Evolutionary conservation across 176 grass and related monocot species (phyloP), one percentile per base, ranked within the genome.

Genomic region (Ensete glaucum): DNA sequence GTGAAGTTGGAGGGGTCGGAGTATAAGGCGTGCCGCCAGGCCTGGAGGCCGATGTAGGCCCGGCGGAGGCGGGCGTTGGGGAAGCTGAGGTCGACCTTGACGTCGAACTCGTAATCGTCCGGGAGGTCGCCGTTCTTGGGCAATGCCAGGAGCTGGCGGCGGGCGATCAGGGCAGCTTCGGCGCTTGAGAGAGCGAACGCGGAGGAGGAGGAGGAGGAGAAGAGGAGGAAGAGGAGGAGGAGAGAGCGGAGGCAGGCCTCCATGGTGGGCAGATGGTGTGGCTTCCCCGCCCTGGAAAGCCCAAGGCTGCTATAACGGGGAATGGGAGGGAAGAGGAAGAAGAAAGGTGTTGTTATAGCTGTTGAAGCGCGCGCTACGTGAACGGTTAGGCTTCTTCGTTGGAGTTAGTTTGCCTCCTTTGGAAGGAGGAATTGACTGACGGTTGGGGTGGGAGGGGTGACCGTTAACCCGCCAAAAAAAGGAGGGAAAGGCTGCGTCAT

Each of bases 41-140:
- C 67, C 25, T 70, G 67, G 9, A 70, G 67, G 34, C 43, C 67
- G 9, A 70, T 51, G 67, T 70, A 70, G 29, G 67, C 67, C 13
- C 43, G 43, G 16, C 67, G 67, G 1, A 70, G 34, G 67, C 34
- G 34, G 48, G 34, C 15, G 67, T 70, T 70, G 67, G 67, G 9
- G 67, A 70, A 70, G 34, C 1, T 19, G 15, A 9, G 23, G 9
- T 69, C 29, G 67, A 70, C 11, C 19, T 20, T 51, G 43, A 51
- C 17, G 2, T 51, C 34, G 67, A 70, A 51, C 15, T 70, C 43
- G 48, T 10, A 50, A 1, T 70, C 67, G 7, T 70, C 67, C 17
- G 67, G 25, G 9, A 70, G 43, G 48, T 50, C 67, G 29, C 16
- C 67, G 15, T 70, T 50, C 48, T 70, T 70, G 34, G 67, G 11